phyloP scores from a whole-genome alignment of 2,329 filamentous ascomycete genomes.

The Ophiocordyceps australis region DNA sequence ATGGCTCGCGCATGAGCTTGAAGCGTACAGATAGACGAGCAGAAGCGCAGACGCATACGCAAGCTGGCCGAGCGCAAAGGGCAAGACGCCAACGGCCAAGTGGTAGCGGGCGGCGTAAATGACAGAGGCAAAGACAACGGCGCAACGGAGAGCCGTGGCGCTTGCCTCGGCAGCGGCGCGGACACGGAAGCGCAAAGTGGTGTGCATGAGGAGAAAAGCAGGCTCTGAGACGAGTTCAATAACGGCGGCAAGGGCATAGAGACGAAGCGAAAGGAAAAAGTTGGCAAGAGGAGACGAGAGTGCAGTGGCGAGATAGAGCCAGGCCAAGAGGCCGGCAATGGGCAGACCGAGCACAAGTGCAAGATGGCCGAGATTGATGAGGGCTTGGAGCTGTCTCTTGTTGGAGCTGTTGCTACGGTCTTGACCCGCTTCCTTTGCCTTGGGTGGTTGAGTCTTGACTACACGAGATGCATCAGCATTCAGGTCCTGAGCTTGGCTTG shows the following conservation, averaged over 20 bases:
- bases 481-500: too few relatives aligned
- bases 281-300: conserved; percentile 29
- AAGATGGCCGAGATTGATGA: conserved; percentile 79
- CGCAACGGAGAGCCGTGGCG: conserved; percentile 62
- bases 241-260: conserved; percentile 38
- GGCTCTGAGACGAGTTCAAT: conserved; percentile 77
- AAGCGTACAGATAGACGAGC: conserved; percentile 48
- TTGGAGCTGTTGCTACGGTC: too few relatives aligned
- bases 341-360: conserved; percentile 50
- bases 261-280: conserved; percentile 42
- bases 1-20: conserved; percentile 31
- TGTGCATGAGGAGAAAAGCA: conserved; percentile 74
- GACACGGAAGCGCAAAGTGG: conserved; percentile 60
- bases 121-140: conserved; percentile 54
- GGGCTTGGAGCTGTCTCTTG: too few relatives aligned
- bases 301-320: conserved; percentile 44
- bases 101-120: conserved; percentile 34
- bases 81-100: conserved; percentile 53
- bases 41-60: conserved; percentile 55
- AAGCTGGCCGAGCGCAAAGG: conserved; percentile 78
- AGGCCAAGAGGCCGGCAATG: conserved; percentile 45
- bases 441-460: too few relatives aligned
- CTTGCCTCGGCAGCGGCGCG: conserved; percentile 69
- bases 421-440: too few relatives aligned
- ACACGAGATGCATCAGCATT: too few relatives aligned